Percentiles rank a stretch among this genome's conserved stretches.
phyloP scores from a whole-genome alignment of 2,329 filamentous ascomycete species.

The Monilinia laxa region DNA sequence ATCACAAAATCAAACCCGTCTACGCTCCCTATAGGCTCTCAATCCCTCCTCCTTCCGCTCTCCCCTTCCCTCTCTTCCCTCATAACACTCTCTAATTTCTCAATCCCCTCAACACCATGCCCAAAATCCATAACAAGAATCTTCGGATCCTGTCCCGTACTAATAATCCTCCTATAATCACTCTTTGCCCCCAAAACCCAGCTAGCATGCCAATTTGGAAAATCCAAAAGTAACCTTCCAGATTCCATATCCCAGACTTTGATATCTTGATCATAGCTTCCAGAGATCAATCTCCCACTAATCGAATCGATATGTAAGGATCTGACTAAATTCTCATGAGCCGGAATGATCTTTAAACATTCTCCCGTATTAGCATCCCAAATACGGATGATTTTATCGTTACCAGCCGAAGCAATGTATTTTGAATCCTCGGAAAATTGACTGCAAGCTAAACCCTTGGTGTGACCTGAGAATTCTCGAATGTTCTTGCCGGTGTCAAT shows the following conservation, averaged over 20 bases:
- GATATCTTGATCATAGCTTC: conserved; percentile 92
- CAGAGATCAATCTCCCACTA: conserved; percentile 83
- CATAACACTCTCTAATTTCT: conserved; percentile 34
- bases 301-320: conserved; percentile 87
- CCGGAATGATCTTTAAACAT: conserved; percentile 75
- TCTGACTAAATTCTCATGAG: conserved; percentile 83
- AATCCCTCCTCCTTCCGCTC: background rate
- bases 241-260: conserved; percentile 89
- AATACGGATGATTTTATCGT: conserved; percentile 92
- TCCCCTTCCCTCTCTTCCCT: background rate
- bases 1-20: background rate
- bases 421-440: conserved; percentile 96
- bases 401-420: conserved; percentile 89
- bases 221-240: conserved; percentile 75
- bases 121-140: conserved; percentile 94
- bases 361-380: conserved; percentile 92
- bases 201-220: conserved; percentile 92
- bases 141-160: conserved; percentile 89
- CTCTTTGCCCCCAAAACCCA: conserved; percentile 97
- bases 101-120: conserved; percentile 56
- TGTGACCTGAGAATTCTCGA: conserved; percentile 86
- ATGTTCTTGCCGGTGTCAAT: conserved; percentile 84
- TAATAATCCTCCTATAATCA: conserved; percentile 91
- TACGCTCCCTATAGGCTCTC: background rate
- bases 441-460: conserved; percentile 90